Conservation (phyloP, 352 stramenopile species). For the Globisporangium irregulare region DNA sequence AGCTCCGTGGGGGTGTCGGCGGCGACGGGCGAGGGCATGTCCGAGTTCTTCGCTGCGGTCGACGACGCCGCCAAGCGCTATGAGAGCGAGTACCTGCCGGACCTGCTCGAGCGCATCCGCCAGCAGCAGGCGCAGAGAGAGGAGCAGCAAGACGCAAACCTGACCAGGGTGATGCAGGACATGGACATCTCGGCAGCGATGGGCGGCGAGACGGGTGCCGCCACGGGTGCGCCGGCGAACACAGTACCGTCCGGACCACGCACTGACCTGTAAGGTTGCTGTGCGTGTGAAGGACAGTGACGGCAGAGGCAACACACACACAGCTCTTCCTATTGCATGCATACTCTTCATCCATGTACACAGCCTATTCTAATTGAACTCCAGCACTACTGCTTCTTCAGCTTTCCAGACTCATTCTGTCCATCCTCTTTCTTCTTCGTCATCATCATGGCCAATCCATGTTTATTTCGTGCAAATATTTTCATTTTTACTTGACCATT, state of each 20-base stretch:
- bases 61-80: constrained; percentile 84
- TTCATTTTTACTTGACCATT: too few relatives aligned
- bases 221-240: constrained; percentile 1
- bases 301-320: too few relatives aligned
- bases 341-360: too few relatives aligned
- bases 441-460: too few relatives aligned
- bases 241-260: constrained; percentile 34
- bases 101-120: constrained; percentile 68
- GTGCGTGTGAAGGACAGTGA: too few relatives aligned
- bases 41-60: constrained; percentile 92
- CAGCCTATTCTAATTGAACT: too few relatives aligned
- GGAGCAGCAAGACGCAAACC: constrained; percentile 44
- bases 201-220: constrained; percentile 20
- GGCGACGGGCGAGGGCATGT: constrained; percentile 94
- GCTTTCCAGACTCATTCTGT: too few relatives aligned
- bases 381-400: too few relatives aligned
- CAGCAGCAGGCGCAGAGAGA: constrained; percentile 49
- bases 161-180: constrained; percentile 77
- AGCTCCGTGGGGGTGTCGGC: constrained; percentile 93
- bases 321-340: too few relatives aligned
- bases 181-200: constrained; percentile 68
- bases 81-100: constrained; percentile 85
- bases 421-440: too few relatives aligned
- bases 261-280: constrained; percentile 48
- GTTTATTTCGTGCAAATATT: too few relatives aligned